These are phyloP conservation scores for Candida awuae DNA, from an alignment of 805 yeast genomes.

Conservation along the genomic window DNA sequence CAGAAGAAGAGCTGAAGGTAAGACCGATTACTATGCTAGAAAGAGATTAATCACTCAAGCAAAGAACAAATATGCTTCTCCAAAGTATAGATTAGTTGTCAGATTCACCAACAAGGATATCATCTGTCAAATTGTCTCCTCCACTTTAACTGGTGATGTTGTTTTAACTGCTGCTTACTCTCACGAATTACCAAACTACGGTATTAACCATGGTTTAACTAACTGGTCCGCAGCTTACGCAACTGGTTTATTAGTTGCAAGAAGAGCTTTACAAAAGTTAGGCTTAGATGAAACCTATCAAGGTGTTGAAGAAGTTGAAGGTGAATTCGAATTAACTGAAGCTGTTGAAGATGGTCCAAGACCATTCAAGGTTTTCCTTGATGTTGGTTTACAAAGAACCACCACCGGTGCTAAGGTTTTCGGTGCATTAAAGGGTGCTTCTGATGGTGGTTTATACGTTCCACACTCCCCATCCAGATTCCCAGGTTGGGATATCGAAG, in stretches of 20 bases:
- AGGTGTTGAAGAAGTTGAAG: conserved; percentile 99
- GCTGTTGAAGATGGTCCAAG: conserved; percentile 99
- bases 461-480: conserved; percentile 99
- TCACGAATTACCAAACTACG: conserved; percentile 97
- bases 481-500: conserved; percentile 99
- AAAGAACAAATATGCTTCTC: conserved; percentile 99
- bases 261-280: conserved; percentile 96
- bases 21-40: conserved; percentile 99
- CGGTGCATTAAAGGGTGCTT: conserved; percentile 99
- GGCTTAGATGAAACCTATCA: conserved; percentile 96
- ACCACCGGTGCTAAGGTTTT: conserved; percentile 99
- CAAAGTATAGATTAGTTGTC: conserved; percentile 99
- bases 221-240: conserved; percentile 99
- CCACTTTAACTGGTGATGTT: conserved; percentile 94
- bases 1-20: conserved; percentile 99
- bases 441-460: conserved; percentile 98
- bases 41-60: conserved; percentile 99
- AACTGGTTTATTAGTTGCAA: conserved; percentile 95
- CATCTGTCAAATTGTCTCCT: conserved; percentile 94
- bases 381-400: conserved; percentile 99
- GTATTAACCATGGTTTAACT: conserved; percentile 96
- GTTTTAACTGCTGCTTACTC: conserved; percentile 97
- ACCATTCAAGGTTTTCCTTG: conserved; percentile 99
- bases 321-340: conserved; percentile 97
- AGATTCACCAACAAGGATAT: conserved; percentile 99